Conservation (phyloP, 345 rosid species). For the Citrus mangshanensis region DNA sequence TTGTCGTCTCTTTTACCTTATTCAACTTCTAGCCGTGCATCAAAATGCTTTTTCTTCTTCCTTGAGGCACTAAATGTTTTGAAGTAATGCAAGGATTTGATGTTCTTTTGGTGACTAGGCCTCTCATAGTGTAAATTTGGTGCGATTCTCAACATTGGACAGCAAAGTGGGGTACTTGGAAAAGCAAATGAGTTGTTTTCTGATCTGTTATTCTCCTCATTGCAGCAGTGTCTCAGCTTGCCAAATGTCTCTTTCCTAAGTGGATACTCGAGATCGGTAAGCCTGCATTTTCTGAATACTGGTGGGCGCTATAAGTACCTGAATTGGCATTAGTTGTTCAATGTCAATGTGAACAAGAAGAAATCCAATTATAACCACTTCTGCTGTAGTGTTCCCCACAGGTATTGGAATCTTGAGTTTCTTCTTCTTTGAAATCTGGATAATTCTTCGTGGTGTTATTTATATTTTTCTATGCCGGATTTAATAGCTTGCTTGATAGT, state of each 20-base stretch:
- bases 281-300: slow-evolving; percentile 16
- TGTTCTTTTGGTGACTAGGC: slow-evolving; percentile 5
- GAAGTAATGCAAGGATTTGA: slow-evolving; percentile 17
- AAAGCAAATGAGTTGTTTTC: slow-evolving; percentile 37
- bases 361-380: slow-evolving; percentile 13
- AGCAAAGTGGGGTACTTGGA: slow-evolving; percentile 28
- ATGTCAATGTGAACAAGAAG: slow-evolving; percentile 16
- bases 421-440: slow-evolving; percentile 6
- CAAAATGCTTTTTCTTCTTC: slow-evolving; percentile 8
- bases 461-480: not conserved
- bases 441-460: not conserved
- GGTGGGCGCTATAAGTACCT: slow-evolving; percentile 16
- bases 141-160: slow-evolving; percentile 19
- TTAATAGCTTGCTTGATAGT: not conserved
- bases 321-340: not conserved
- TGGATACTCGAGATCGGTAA: slow-evolving; percentile 24
- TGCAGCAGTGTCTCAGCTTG: slow-evolving; percentile 21
- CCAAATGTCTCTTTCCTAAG: slow-evolving; percentile 19
- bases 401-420: slow-evolving; percentile 12
- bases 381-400: slow-evolving; percentile 16
- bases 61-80: not conserved
- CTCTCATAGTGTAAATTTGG: slow-evolving; percentile 11
- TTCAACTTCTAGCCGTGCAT: slow-evolving; percentile 14
- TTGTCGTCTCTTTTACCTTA: slow-evolving; percentile 18
- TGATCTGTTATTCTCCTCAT: slow-evolving; percentile 21